phyloP scores from a whole-genome alignment of 768 basidiomycete species.

The Megacollybia marginata region DNA sequence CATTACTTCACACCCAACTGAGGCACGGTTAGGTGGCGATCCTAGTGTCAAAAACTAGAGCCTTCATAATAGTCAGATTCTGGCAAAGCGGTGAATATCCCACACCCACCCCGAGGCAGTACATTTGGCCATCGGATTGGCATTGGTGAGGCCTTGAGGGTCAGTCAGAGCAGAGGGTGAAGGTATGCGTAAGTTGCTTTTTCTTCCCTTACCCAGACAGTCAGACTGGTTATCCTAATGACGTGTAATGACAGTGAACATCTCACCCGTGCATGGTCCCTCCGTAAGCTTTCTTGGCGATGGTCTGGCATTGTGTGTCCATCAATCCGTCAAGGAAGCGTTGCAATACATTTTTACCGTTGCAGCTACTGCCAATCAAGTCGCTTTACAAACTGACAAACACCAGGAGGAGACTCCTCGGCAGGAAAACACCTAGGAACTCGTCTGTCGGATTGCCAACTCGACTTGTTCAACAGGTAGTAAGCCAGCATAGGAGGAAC shows the following conservation, averaged over 20 bases:
- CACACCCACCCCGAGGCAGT: slow-evolving; percentile 91
- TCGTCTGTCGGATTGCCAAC: slow-evolving; percentile 70
- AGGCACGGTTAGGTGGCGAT: slow-evolving; percentile 86
- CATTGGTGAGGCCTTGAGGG: slow-evolving; percentile 76
- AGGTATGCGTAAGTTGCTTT: slow-evolving; percentile 40
- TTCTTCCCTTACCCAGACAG: background rate
- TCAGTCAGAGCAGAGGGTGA: slow-evolving; percentile 40
- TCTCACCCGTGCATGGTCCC: slow-evolving; percentile 64
- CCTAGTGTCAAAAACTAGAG: slow-evolving; percentile 82
- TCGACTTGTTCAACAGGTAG: slow-evolving; percentile 14
- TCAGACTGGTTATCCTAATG: background rate
- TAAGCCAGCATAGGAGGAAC: slow-evolving; percentile 82
- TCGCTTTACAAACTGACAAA: slow-evolving; percentile 11
- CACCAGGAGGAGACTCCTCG: slow-evolving; percentile 22
- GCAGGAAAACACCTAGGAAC: slow-evolving; percentile 79
- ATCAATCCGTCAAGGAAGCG: slow-evolving; percentile 87
- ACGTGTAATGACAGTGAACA: slow-evolving; percentile 41
- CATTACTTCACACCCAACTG: slow-evolving; percentile 71
- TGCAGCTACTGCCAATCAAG: slow-evolving; percentile 66
- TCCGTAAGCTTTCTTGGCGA: slow-evolving; percentile 73
- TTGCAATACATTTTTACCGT: slow-evolving; percentile 92
- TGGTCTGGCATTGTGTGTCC: slow-evolving; percentile 91
- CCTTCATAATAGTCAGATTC: slow-evolving; percentile 76
- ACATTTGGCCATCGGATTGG: slow-evolving; percentile 85
- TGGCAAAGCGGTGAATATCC: slow-evolving; percentile 76